Percentiles rank a stretch among this genome's conserved stretches.
Evolutionary conservation across 2,329 filamentous ascomycete genomes (phyloP).

Genomic region (Ophiosphaerella herpotricha): DNA sequence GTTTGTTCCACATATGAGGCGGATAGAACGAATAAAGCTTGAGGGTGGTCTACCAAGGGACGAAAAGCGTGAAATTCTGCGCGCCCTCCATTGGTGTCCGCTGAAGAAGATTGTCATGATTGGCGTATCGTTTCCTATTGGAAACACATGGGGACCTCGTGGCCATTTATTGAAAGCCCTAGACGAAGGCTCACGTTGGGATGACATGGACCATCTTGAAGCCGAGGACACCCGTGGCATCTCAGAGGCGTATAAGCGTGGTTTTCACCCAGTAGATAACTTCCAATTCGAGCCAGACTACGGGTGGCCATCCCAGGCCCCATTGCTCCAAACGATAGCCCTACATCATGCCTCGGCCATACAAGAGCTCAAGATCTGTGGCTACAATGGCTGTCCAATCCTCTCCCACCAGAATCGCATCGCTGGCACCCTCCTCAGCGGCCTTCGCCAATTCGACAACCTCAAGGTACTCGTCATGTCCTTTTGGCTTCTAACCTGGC

Average conservation of each 20-base stretch:
- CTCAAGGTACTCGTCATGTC: conserved; percentile 49
- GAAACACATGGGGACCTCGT: conserved; percentile 51
- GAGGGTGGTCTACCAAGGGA: conserved; percentile 54
- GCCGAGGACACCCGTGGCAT: conserved; percentile 35
- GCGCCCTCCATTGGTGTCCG: conserved; percentile 48
- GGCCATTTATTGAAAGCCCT: conserved; percentile 39
- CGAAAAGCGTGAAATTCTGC: conserved; percentile 52
- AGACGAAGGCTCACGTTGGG: conserved; percentile 29
- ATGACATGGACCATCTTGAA: conserved; percentile 29
- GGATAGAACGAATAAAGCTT: conserved; percentile 51
- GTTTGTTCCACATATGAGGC: conserved; percentile 50
- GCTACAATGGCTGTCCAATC: conserved; percentile 51
- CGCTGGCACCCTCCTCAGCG: conserved; percentile 44
- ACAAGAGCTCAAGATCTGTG: conserved; percentile 54
- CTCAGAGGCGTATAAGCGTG: conserved; percentile 29
- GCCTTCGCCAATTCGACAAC: conserved; percentile 50
- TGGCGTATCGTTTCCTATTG: conserved; percentile 48
- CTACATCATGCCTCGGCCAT: conserved; percentile 47
- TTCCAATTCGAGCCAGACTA: conserved; percentile 45
- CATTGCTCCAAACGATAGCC: conserved; percentile 50
- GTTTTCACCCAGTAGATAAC: conserved; percentile 14
- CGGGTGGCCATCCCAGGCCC: conserved; percentile 47
- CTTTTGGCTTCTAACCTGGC: conserved; percentile 50
- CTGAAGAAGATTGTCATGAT: conserved; percentile 54
- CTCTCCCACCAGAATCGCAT: conserved; percentile 47